Evolutionary conservation across 441 rosid genomes (phyloP), one percentile per base, ranked within the genome.

Genomic region (Lepidium campestre): DNA sequence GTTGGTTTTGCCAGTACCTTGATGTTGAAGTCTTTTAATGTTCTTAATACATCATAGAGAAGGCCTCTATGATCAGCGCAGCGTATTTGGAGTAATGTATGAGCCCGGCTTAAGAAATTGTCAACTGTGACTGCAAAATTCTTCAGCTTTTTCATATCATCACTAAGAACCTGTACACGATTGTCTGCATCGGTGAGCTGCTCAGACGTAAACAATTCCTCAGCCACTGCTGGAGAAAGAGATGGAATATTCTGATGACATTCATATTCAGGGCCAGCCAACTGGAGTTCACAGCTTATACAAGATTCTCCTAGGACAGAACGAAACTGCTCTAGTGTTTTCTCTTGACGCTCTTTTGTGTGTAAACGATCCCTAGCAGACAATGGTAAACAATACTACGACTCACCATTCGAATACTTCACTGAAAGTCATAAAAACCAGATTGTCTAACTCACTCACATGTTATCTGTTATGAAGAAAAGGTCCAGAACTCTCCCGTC

Each of bases 401-500:
- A 47, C 18, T 29, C 31, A 55, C 2, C 53, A 18, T 36, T 36
- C 5, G 0, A 54, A 34, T 11, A 55, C 59, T 10, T 17, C 3
- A 19, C n/a, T 2, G 22, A 8, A 29, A 9, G n/a, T 5, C 14
- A 34, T 10, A 6, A 31, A 7, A 3, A 58, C 18, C 9, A 68
- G 42, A 48, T 7, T 29, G 2, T n/a, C 14, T 46, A 34, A 49
- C 46, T 14, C 45, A 35, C 95, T 83, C 77, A 92, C 98, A 78
- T 40, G 79, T 82, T 88, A 78, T 90, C 96, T 5, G 88, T 88
- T 29, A 92, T 68, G 58, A 92, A 90, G 86, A 92, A 90, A 74
- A 90, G 93, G 61, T 92, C 96, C 27, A 90, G 72, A 71, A 88
- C 93, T 71, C 86, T 86, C 34, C 76, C 90, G 73, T 90, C 97